Conservation (phyloP, 2,329 filamentous ascomycete genomes). For the Metarhizium rileyi region DNA sequence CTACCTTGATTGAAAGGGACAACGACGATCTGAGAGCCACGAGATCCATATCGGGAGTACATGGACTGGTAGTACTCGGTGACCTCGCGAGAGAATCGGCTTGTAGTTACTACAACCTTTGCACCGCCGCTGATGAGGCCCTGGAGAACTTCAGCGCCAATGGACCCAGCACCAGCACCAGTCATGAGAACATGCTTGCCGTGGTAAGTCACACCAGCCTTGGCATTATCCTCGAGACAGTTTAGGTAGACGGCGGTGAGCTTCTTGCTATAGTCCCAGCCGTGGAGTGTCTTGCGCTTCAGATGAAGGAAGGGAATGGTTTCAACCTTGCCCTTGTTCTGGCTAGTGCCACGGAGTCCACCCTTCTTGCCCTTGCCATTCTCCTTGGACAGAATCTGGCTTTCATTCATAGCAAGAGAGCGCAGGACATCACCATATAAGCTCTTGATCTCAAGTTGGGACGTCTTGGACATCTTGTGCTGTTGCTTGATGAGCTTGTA, state of each 20-base stretch:
- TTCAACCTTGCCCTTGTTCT: conserved; percentile 82
- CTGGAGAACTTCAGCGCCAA: conserved; percentile 92
- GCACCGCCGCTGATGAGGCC: conserved; percentile 94
- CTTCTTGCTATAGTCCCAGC: conserved; percentile 99
- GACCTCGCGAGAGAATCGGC: conserved; percentile 90
- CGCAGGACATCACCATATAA: conserved; percentile 91
- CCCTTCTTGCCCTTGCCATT: conserved; percentile 56
- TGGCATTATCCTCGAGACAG: conserved; percentile 80
- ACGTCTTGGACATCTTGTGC: conserved; percentile 93
- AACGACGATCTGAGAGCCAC: conserved; percentile 92
- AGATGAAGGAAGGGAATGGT: conserved; percentile 96
- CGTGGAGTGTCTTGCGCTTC: conserved; percentile 85
- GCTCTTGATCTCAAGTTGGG: conserved; percentile 91
- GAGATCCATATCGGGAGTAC: conserved; percentile 89
- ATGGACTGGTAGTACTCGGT: conserved; percentile 99
- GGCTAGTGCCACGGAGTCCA: conserved; percentile 38
- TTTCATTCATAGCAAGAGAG: conserved; percentile 94
- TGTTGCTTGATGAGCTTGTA: conserved; percentile 99
- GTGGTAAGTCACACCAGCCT: conserved; percentile 78
- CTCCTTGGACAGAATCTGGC: conserved; percentile 87
- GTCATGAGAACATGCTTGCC: conserved; percentile 98
- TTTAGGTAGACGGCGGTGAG: conserved; percentile 89
- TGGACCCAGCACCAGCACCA: conserved; percentile 92
- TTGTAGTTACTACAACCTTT: conserved; percentile 93
- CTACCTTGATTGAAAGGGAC: conserved; percentile 99